phyloP scores from a whole-genome alignment of 306 rosid species.

The Quercus alba region DNA sequence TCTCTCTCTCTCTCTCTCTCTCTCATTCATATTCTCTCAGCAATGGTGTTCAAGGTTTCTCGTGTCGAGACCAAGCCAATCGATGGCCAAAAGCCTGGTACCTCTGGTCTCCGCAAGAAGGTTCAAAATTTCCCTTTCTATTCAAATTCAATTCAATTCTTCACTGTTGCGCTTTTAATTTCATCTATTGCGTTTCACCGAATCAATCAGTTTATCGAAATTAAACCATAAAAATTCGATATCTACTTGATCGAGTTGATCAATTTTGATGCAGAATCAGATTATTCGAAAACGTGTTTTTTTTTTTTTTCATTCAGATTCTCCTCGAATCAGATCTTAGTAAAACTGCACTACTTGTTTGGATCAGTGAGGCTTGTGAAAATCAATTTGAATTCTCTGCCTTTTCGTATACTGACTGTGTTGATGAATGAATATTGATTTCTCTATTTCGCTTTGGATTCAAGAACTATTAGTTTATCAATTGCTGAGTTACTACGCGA shows the following conservation, averaged over 20 bases:
- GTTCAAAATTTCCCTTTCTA: conserved; percentile 18
- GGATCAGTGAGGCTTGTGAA: not conserved
- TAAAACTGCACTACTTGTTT: not conserved
- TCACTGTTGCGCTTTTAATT: not conserved
- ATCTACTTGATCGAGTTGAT: conserved; percentile 26
- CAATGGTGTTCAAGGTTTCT: too few species aligned
- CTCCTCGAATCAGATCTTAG: conserved; percentile 21
- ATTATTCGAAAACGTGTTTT: not conserved
- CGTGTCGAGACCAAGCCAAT: too few species aligned
- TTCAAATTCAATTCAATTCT: not conserved
- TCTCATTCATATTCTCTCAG: too few species aligned
- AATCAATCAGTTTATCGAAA: conserved; percentile 15
- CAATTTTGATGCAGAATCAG: conserved; percentile 2
- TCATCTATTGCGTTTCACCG: conserved; percentile 8
- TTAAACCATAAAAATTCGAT: conserved; percentile 18
- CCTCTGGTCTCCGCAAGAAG: conserved; percentile 99
- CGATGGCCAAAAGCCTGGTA: conserved; percentile 49
- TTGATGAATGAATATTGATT: not conserved
- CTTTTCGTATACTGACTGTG: too few species aligned
- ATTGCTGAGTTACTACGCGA: not conserved
- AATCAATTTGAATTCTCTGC: not conserved
- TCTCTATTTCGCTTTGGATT: not conserved
- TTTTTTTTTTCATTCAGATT: conserved; percentile 1
- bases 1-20: too few species aligned
- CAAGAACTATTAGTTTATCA: not conserved